A percentile compares a stretch with the other conserved stretches of the same genome.
Evolutionary conservation across 1,139 yeast species (phyloP).

Genomic region (Geotrichum siamense): DNA sequence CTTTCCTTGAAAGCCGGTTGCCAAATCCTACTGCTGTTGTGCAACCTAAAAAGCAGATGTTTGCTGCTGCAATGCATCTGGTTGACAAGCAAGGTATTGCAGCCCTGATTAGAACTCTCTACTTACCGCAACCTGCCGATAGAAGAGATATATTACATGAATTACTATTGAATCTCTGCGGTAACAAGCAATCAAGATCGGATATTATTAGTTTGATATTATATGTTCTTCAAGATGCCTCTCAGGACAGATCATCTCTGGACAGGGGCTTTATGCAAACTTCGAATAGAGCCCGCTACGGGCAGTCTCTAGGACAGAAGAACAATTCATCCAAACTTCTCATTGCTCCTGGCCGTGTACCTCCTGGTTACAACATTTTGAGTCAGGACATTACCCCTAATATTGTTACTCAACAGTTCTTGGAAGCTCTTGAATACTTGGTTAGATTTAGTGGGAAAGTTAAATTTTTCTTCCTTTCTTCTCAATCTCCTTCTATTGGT

Average conservation of each 20-base stretch:
- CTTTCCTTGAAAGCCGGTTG: constrained; percentile 4
- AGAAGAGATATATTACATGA: constrained; percentile 63
- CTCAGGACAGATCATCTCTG: constrained; percentile 51
- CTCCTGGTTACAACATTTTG: constrained; percentile 30
- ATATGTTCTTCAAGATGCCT: constrained; percentile 68
- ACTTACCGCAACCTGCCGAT: constrained; percentile 61
- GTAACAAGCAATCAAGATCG: constrained; percentile 67
- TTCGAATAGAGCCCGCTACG: constrained; percentile 29
- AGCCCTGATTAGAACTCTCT: constrained; percentile 60
- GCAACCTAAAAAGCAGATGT: constrained; percentile 21
- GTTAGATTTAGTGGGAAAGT: constrained; percentile 63
- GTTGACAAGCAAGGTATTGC: constrained; percentile 74
- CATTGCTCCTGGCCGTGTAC: constrained; percentile 20
- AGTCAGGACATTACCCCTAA: constrained; percentile 55
- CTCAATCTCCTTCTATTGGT: constrained; percentile 60
- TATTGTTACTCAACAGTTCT: constrained; percentile 65
- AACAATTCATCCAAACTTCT: constrained; percentile 30
- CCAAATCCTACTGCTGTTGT: constrained; percentile 1
- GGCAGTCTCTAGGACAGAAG: constrained; percentile 11
- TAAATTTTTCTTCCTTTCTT: constrained; percentile 70
- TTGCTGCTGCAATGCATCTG: constrained; percentile 43
- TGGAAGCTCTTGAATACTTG: constrained; percentile 68
- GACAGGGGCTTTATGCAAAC: constrained; percentile 61
- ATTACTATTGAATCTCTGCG: constrained; percentile 59
- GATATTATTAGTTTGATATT: constrained; percentile 69